Percentiles rank a stretch among this genome's conserved stretches.
Evolutionary conservation across 2,329 filamentous ascomycete species (phyloP).

Genomic region (Ophiostoma fasciatum): DNA sequence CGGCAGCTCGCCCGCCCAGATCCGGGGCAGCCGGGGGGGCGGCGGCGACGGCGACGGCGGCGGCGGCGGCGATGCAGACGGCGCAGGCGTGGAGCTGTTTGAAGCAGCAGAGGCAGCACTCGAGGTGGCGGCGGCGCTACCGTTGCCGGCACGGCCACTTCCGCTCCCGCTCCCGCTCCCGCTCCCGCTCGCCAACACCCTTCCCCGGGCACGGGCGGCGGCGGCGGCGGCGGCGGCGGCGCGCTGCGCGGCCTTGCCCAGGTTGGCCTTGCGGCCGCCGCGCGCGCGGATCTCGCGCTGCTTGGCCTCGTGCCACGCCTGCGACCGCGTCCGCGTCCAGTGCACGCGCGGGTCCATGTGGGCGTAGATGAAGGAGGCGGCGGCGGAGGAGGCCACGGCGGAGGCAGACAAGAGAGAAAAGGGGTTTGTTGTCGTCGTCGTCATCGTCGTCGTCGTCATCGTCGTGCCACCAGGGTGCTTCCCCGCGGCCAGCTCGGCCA

Average conservation of each 20-base stretch:
- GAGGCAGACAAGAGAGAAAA: not conserved
- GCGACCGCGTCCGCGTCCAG: conserved; percentile 26
- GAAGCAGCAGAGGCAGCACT: no score
- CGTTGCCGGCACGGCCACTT: not conserved
- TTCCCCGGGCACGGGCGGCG: no score
- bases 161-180: not conserved
- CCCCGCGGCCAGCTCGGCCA: no score
- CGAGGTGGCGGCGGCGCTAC: no score
- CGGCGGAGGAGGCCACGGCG: not conserved
- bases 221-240: no score
- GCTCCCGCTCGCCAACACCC: no score
- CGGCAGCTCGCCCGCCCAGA: not conserved
- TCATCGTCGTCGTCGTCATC: not conserved
- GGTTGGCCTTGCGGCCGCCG: conserved; percentile 35
- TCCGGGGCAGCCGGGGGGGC: no score
- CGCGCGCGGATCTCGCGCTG: conserved; percentile 33
- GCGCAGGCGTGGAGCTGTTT: no score
- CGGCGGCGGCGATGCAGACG: no score
- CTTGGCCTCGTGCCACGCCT: conserved; percentile 32
- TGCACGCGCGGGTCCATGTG: conserved; percentile 37
- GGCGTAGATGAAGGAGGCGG: conserved; percentile 18
- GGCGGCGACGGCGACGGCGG: no score
- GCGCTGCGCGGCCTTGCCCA: conserved; percentile 45
- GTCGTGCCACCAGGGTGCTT: no score
- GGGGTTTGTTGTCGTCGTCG: not conserved